Evolutionary conservation across 768 basidiomycete species (phyloP).

Genomic region (Leccinum broughii): DNA sequence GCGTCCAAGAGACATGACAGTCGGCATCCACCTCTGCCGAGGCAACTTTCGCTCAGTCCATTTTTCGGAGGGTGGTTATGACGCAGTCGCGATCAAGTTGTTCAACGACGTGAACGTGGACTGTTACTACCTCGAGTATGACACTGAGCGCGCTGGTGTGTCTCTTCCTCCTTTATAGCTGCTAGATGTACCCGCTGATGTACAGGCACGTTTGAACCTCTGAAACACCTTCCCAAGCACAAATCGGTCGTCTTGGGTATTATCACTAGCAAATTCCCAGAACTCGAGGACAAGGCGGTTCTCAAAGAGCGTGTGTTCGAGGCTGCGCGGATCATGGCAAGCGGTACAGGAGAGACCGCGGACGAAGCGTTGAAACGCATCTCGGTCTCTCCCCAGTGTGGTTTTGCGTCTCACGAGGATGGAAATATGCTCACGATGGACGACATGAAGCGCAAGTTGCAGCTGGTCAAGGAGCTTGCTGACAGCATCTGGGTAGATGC

Average conservation of each 20-base stretch:
- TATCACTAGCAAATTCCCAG: not conserved
- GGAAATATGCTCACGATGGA: not conserved
- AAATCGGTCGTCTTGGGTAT: not conserved
- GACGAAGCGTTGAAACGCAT: not conserved
- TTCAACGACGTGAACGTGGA: constrained; percentile 38
- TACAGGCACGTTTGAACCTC: constrained; percentile 26
- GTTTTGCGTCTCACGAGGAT: not conserved
- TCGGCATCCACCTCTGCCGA: constrained; percentile 47
- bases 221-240: not conserved
- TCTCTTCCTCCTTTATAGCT: not conserved
- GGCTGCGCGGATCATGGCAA: not conserved
- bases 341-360: not conserved
- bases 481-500: not conserved
- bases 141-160: not conserved
- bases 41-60: constrained; percentile 39
- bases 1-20: constrained; percentile 17
- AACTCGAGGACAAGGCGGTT: not conserved
- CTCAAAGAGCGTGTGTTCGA: not conserved
- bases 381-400: not conserved
- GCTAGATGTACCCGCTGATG: not conserved
- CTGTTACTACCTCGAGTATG: not conserved
- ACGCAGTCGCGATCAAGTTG: constrained; percentile 43
- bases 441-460: not conserved
- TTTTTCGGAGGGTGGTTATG: constrained; percentile 24
- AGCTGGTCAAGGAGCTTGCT: not conserved